Percentiles rank a stretch among this genome's conserved stretches.
Evolutionary conservation across 345 rosid genomes (phyloP).

Genomic region (Cardamine occulta): DNA sequence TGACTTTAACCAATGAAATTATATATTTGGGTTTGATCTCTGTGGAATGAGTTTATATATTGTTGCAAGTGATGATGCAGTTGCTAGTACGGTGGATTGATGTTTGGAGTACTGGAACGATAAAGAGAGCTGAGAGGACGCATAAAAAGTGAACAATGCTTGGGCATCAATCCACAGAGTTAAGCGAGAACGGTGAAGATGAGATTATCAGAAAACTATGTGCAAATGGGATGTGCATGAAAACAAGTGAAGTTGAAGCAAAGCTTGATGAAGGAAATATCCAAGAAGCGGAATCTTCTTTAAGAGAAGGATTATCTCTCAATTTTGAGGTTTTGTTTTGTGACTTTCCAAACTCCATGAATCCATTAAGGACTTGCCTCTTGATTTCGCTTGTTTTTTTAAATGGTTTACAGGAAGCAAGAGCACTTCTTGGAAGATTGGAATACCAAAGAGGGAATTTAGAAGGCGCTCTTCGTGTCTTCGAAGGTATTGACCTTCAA

Average conservation of each 20-base stretch:
- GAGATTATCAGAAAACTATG: conserved; percentile 50
- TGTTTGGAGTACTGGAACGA: conserved; percentile 21
- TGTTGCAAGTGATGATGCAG: conserved; percentile 36
- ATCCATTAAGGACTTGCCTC: background rate
- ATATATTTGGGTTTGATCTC: background rate
- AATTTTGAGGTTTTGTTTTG: conserved; percentile 67
- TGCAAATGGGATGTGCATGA: conserved; percentile 76
- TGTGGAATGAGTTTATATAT: conserved; percentile 15
- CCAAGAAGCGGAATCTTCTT: conserved; percentile 88
- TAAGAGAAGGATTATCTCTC: conserved; percentile 85
- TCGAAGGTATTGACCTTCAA: conserved; percentile 94
- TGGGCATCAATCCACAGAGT: conserved; percentile 47
- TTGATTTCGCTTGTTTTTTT: background rate
- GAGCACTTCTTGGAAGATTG: conserved; percentile 92
- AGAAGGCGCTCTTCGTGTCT: conserved; percentile 89
- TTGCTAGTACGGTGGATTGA: conserved; percentile 33
- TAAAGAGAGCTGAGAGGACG: background rate
- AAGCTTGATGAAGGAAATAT: conserved; percentile 91
- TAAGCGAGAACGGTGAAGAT: conserved; percentile 47
- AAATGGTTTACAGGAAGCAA: conserved; percentile 68
- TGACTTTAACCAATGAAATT: conserved; percentile 6
- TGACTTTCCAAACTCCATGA: background rate
- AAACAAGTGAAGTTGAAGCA: conserved; percentile 79
- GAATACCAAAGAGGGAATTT: conserved; percentile 95
- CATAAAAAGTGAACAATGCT: conserved; percentile 41